phyloP scores from a whole-genome alignment of 257 asterid species.

The Ilex asprella region DNA sequence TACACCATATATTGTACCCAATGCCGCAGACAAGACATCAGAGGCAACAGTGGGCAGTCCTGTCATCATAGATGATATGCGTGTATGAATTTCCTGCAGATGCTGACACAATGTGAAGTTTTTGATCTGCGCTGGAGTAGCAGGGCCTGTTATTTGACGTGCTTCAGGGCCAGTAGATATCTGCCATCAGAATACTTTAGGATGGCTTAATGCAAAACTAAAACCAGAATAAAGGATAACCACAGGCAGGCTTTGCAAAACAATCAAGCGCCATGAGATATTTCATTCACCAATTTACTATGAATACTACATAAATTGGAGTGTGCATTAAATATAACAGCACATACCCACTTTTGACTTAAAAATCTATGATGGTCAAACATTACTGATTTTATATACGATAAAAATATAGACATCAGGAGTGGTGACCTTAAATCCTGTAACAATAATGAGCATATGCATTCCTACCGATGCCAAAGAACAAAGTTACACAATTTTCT shows the following conservation, averaged over 20 bases:
- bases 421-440: no score
- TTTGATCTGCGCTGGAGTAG: conserved; percentile 80
- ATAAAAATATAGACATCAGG: no score
- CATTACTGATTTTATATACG: no score
- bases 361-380: no score
- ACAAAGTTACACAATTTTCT: no score
- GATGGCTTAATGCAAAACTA: no score
- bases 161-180: conserved; percentile 97
- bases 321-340: no score
- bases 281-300: no score
- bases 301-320: no score
- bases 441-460: no score
- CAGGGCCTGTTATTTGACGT: conserved; percentile 85
- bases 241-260: neutral
- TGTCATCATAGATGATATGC: conserved; percentile 53
- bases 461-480: no score
- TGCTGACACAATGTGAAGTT: conserved; percentile 83
- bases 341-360: no score
- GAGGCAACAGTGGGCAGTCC: conserved; percentile 68
- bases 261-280: neutral
- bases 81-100: conserved; percentile 83
- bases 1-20: conserved; percentile 72
- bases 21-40: conserved; percentile 75
- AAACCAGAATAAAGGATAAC: neutral
- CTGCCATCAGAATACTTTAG: conserved; percentile 24